phyloP scores from a whole-genome alignment of 2,329 filamentous ascomycete genomes.

The Phaeoacremonium minimum region DNA sequence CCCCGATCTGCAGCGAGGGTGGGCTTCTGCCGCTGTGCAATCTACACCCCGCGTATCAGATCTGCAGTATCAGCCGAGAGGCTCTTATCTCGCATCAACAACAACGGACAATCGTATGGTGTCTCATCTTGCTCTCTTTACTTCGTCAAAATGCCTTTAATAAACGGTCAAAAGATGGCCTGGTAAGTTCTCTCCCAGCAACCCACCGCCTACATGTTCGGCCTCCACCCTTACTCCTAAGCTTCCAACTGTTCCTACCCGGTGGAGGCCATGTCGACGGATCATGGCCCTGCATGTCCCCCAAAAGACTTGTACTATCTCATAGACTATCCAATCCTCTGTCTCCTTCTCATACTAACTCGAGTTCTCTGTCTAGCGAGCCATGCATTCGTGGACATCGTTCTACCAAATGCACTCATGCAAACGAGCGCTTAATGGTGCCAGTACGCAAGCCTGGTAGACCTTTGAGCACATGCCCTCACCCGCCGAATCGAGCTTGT shows the following conservation, averaged over 20 bases:
- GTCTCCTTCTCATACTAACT: no score
- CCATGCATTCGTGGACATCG: slow-evolving; percentile 73
- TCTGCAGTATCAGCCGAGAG: no score
- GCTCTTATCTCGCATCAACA: background rate
- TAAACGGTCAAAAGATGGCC: slow-evolving; percentile 69
- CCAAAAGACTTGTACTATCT: no score
- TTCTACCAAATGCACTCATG: slow-evolving; percentile 70
- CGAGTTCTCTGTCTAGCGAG: slow-evolving; percentile 41
- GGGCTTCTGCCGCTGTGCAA: no score
- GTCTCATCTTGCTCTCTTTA: slow-evolving; percentile 1
- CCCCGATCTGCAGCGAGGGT: no score
- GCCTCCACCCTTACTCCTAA: slow-evolving; percentile 8
- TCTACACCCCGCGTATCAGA: no score
- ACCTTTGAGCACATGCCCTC: slow-evolving; percentile 65
- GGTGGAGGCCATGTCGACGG: no score
- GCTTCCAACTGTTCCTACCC: no score
- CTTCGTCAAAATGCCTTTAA: slow-evolving; percentile 54
- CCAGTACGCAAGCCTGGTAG: slow-evolving; percentile 69
- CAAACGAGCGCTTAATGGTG: slow-evolving; percentile 62
- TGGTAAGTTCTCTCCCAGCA: slow-evolving; percentile 48
- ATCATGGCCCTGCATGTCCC: no score
- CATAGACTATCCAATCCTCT: no score
- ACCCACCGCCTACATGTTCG: background rate
- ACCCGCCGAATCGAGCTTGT: slow-evolving; percentile 58
- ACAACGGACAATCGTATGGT: no score